phyloP scores from a whole-genome alignment of 495 filamentous ascomycete species.

The Hypoxylon perforatum region DNA sequence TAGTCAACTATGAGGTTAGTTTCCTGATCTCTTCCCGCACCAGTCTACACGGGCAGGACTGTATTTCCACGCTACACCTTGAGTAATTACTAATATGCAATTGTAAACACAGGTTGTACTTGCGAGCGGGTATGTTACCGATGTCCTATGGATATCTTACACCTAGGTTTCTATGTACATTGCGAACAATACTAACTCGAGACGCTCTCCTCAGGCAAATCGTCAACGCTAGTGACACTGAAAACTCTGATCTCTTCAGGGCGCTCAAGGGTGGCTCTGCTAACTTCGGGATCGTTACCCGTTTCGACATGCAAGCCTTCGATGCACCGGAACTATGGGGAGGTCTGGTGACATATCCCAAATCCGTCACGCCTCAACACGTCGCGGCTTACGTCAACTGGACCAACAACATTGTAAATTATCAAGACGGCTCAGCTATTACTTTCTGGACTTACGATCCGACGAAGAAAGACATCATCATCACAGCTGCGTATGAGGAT shows the following conservation, averaged over 20 bases:
- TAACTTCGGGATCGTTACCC: constrained; percentile 67
- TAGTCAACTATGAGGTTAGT: constrained; percentile 57
- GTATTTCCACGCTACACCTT: background rate
- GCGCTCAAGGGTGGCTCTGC: constrained; percentile 64
- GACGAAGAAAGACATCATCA: constrained; percentile 9
- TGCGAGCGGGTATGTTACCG: constrained; percentile 24
- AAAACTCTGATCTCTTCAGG: constrained; percentile 53
- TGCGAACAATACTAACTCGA: background rate
- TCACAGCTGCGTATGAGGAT: constrained; percentile 9
- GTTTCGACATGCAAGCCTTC: constrained; percentile 60
- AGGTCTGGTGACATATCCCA: constrained; percentile 1
- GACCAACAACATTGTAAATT: constrained; percentile 33
- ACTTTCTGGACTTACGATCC: constrained; percentile 25
- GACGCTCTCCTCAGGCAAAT: constrained; percentile 19
- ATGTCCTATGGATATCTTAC: background rate
- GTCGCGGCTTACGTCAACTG: constrained; percentile 45
- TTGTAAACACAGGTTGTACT: constrained; percentile 39
- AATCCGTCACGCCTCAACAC: constrained; percentile 9
- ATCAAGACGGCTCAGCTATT: constrained; percentile 24
- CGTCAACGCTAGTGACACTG: constrained; percentile 42
- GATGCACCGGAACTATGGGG: constrained; percentile 2
- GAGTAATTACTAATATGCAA: background rate
- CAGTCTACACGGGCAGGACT: too few relatives aligned
- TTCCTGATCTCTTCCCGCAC: too few relatives aligned
- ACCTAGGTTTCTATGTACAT: background rate